Conservation (phyloP, 2,329 filamentous ascomycete species). For the Cytospora mali region DNA sequence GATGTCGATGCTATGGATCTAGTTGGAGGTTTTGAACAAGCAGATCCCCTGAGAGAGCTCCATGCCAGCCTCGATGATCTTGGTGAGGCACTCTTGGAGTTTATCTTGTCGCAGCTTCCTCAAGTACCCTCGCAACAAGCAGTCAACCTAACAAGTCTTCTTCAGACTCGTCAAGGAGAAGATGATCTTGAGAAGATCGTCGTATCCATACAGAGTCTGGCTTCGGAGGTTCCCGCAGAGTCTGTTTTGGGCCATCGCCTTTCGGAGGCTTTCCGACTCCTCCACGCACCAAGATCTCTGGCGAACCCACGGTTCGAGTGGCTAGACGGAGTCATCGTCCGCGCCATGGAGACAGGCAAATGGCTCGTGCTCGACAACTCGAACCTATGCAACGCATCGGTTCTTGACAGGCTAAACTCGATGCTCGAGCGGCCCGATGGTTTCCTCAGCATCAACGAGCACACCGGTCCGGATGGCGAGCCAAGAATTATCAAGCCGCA, state of each 20-base stretch:
- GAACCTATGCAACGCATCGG: slow-evolving; percentile 93
- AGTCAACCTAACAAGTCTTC: slow-evolving; percentile 53
- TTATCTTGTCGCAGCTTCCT: slow-evolving; percentile 53
- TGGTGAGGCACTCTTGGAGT: slow-evolving; percentile 47
- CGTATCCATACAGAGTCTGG: slow-evolving; percentile 43
- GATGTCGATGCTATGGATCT: slow-evolving; percentile 98
- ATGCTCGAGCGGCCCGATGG: slow-evolving; percentile 84
- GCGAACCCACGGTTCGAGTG: slow-evolving; percentile 88
- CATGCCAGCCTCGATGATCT: slow-evolving; percentile 57
- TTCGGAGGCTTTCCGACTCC: slow-evolving; percentile 50
- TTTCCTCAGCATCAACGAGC: slow-evolving; percentile 87
- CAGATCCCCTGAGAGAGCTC: slow-evolving; percentile 76
- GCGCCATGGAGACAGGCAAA: slow-evolving; percentile 80
- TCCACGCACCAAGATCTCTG: slow-evolving; percentile 57
- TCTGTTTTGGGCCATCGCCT: slow-evolving; percentile 52
- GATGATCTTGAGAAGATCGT: slow-evolving; percentile 44
- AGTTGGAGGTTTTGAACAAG: slow-evolving; percentile 94
- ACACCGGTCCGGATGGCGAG: slow-evolving; percentile 79
- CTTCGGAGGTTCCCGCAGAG: slow-evolving; percentile 45
- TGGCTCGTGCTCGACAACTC: slow-evolving; percentile 98
- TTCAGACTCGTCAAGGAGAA: slow-evolving; percentile 48
- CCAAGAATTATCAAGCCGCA: slow-evolving; percentile 81
- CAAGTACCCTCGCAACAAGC: slow-evolving; percentile 12
- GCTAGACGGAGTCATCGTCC: slow-evolving; percentile 90
- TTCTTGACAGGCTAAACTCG: slow-evolving; percentile 92